Evolutionary conservation across 2,329 filamentous ascomycete genomes (phyloP).

Genomic region (Ciborinia camelliae): DNA sequence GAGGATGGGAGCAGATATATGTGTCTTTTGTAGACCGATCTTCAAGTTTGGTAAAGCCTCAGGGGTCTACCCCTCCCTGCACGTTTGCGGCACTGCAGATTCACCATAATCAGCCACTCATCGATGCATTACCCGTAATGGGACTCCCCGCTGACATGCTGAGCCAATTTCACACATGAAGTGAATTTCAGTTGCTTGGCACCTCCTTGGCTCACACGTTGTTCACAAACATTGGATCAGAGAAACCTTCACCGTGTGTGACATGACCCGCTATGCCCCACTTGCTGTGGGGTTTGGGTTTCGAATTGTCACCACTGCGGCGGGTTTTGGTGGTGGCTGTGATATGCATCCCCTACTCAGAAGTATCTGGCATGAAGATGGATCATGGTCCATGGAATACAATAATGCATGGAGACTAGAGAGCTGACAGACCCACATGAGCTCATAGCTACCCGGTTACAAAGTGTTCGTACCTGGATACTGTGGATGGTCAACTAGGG

Average conservation of each 20-base stretch:
- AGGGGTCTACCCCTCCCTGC: conserved; percentile 13
- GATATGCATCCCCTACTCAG: neutral
- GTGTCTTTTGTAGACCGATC: conserved; percentile 3
- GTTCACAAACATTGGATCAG: conserved; percentile 9
- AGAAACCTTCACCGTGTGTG: conserved; percentile 6
- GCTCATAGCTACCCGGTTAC: conserved; percentile 6
- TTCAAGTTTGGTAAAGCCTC: neutral
- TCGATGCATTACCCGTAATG: neutral
- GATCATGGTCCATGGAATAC: neutral
- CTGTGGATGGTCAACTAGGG: too few species aligned
- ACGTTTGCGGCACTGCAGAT: neutral
- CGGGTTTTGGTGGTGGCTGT: neutral
- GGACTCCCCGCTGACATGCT: conserved; percentile 1
- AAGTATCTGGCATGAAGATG: neutral
- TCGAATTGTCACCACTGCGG: conserved; percentile 3
- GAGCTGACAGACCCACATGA: conserved; percentile 1
- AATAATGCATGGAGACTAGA: neutral
- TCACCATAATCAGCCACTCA: conserved; percentile 7
- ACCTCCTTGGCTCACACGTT: conserved; percentile 16
- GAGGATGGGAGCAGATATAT: neutral
- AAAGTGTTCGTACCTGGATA: neutral
- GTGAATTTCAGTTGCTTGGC: neutral
- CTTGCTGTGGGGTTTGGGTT: neutral
- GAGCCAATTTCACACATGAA: neutral
- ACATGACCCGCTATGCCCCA: neutral